These are phyloP conservation scores for Scedosporium minutisporum DNA, from an alignment of 2,329 filamentous ascomycete species.

Conservation along the genomic window DNA sequence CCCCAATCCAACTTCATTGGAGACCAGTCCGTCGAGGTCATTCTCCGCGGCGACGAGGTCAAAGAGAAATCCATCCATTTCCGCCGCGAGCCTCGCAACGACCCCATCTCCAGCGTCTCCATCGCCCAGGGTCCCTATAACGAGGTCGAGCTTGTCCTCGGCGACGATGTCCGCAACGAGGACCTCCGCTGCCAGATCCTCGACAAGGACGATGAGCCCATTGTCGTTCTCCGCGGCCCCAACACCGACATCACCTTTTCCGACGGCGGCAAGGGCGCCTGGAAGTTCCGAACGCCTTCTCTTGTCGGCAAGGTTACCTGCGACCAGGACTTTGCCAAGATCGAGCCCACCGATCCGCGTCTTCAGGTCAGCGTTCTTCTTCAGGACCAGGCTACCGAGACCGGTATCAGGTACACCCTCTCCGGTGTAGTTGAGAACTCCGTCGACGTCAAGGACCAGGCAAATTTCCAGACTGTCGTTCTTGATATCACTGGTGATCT, in stretches of 20 bases:
- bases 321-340: not conserved
- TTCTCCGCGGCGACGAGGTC: not conserved
- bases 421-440: not conserved
- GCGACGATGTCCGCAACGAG: not conserved
- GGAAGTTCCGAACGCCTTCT: not conserved
- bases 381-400: not conserved
- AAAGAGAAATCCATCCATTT: not conserved
- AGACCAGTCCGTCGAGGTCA: not conserved
- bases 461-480: not conserved
- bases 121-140: not conserved
- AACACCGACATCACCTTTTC: slow-evolving; percentile 32
- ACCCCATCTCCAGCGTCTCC: not conserved
- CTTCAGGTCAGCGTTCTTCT: not conserved
- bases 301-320: not conserved
- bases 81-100: not conserved
- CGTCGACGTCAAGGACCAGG: not conserved
- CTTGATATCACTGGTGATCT: not conserved
- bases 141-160: slow-evolving; percentile 2
- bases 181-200: slow-evolving; percentile 5
- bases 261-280: slow-evolving; percentile 4
- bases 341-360: not conserved
- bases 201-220: not conserved
- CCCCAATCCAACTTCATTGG: not conserved
- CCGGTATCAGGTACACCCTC: not conserved
- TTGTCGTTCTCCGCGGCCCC: slow-evolving; percentile 16